Percentiles rank a stretch among this genome's conserved stretches.
Evolutionary conservation across 2,329 filamentous ascomycete species (phyloP).

Genomic region (Nigrograna mackinnonii): DNA sequence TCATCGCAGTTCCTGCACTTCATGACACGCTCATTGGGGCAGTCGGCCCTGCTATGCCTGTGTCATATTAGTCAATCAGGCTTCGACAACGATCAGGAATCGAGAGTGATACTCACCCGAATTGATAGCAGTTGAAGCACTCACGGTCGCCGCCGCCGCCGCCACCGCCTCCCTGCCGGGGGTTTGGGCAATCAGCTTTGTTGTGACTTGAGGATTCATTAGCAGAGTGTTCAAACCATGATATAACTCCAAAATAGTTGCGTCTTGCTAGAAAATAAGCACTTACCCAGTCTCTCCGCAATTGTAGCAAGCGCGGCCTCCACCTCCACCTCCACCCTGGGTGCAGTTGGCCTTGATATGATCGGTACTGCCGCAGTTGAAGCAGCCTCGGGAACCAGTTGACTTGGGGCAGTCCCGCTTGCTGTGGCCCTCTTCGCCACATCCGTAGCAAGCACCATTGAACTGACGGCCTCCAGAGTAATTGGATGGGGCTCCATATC

Average conservation of each 20-base stretch:
- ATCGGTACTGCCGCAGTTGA: slow-evolving; percentile 33
- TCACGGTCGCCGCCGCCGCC: slow-evolving; percentile 5
- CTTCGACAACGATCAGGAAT: too few species aligned
- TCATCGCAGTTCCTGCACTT: slow-evolving; percentile 65
- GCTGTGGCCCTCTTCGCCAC: slow-evolving; percentile 25
- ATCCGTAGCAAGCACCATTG: slow-evolving; percentile 25
- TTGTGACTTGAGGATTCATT: slow-evolving; percentile 11
- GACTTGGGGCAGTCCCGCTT: slow-evolving; percentile 27
- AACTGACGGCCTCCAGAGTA: not conserved
- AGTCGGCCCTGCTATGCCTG: slow-evolving; percentile 30
- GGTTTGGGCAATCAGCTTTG: slow-evolving; percentile 17
- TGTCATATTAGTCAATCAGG: too few species aligned
- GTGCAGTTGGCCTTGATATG: slow-evolving; percentile 18
- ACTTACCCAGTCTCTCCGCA: slow-evolving; percentile 15
- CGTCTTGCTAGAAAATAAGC: too few species aligned
- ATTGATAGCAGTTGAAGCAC: slow-evolving; percentile 23
- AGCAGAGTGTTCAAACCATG: not conserved
- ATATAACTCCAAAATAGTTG: too few species aligned
- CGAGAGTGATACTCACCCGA: too few species aligned
- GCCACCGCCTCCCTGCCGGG: slow-evolving; percentile 7
- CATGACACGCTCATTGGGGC: slow-evolving; percentile 30
- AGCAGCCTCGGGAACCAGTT: slow-evolving; percentile 23
- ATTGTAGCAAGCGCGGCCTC: slow-evolving; percentile 11
- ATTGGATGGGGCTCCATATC: slow-evolving; percentile 4
- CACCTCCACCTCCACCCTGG: slow-evolving; percentile 5